These are phyloP conservation scores for Cenchrus americanus DNA, from an alignment of 176 grass and related monocot species.

Conservation along the genomic window DNA sequence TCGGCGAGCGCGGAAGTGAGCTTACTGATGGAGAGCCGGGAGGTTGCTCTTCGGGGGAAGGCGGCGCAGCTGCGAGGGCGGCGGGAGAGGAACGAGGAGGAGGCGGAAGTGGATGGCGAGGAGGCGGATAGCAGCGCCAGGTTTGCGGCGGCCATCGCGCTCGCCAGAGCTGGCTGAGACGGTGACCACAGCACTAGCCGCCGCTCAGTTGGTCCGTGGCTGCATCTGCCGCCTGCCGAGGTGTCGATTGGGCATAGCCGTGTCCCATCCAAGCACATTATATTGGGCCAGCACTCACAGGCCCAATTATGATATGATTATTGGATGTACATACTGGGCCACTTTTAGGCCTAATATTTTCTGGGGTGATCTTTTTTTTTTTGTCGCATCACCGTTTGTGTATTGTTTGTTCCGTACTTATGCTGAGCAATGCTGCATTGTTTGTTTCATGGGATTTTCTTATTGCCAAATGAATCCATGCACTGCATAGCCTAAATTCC, in stretches of 20 bases:
- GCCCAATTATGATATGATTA: too few species aligned
- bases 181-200: not conserved
- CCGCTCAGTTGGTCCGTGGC: conserved; percentile 9
- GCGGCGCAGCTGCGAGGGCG: conserved; percentile 14
- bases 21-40: conserved; percentile 44
- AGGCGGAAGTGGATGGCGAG: conserved; percentile 32
- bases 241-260: not conserved
- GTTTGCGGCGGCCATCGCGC: conserved; percentile 43
- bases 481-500: too few species aligned
- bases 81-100: conserved; percentile 25
- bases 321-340: too few species aligned
- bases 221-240: not conserved
- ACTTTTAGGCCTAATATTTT: too few species aligned
- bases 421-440: too few species aligned
- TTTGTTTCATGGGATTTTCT: too few species aligned
- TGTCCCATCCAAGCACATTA: not conserved
- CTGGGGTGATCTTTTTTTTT: too few species aligned
- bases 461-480: too few species aligned
- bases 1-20: not conserved
- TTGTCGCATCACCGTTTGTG: too few species aligned
- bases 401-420: too few species aligned
- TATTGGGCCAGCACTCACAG: too few species aligned
- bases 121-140: conserved; percentile 40
- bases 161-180: not conserved
- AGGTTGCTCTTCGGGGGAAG: not conserved